phyloP scores from a whole-genome alignment of 768 basidiomycete genomes.

The Suillus decipiens region DNA sequence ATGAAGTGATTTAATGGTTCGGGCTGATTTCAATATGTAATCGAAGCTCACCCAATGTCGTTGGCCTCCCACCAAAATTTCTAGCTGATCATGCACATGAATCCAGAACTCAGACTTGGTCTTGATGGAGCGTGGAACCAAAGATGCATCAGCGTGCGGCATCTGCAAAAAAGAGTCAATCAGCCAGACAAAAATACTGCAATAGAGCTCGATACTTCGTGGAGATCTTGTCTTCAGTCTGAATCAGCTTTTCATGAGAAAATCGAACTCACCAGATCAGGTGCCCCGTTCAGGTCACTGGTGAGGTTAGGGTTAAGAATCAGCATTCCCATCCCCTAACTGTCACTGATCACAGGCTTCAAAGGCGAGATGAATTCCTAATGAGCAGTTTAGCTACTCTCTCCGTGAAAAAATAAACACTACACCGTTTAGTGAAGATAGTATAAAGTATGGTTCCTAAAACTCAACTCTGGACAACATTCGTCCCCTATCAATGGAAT shows the following conservation, averaged over 20 bases:
- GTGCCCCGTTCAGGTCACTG: neutral
- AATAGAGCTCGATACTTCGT: neutral
- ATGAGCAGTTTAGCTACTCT: neutral
- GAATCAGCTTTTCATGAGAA: slow-evolving; percentile 2
- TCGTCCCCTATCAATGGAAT: neutral
- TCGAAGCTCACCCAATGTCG: slow-evolving; percentile 68
- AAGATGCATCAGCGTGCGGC: slow-evolving; percentile 83
- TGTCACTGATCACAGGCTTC: too few species aligned
- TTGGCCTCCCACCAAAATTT: slow-evolving; percentile 62
- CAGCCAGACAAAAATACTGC: neutral
- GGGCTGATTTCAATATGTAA: slow-evolving; percentile 3
- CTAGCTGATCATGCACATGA: slow-evolving; percentile 68
- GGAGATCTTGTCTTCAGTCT: neutral
- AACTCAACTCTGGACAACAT: neutral
- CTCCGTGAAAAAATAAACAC: neutral
- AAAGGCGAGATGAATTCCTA: neutral
- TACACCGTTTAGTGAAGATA: neutral
- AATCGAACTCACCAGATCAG: neutral
- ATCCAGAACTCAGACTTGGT: slow-evolving; percentile 81
- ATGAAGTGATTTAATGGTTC: slow-evolving; percentile 8
- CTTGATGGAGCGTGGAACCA: slow-evolving; percentile 67
- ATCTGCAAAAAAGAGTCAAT: slow-evolving; percentile 36
- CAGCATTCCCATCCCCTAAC: neutral
- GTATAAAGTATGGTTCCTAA: neutral
- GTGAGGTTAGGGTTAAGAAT: slow-evolving; percentile 6